phyloP scores from a whole-genome alignment of 73 alveolate species.

The Paramecium pentaurelia region DNA sequence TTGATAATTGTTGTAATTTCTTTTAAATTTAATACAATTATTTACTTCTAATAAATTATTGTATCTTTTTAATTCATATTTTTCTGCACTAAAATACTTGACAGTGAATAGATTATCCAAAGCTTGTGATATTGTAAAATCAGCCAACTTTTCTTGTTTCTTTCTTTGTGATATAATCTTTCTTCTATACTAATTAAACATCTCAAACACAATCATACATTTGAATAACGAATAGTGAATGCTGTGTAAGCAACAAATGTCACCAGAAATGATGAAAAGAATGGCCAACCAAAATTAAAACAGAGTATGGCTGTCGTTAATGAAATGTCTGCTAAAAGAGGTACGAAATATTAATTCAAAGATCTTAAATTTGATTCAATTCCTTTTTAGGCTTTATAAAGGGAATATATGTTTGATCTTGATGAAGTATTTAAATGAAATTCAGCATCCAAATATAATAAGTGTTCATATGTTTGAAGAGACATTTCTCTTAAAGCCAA shows the following conservation, averaged over 20 bases:
- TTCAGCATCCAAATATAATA: slow-evolving; percentile 30
- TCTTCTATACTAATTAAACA: slow-evolving; percentile 59
- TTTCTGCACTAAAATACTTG: slow-evolving; percentile 78
- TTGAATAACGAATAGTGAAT: background rate
- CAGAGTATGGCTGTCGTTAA: background rate
- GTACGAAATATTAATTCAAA: slow-evolving; percentile 22
- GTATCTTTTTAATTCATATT: slow-evolving; percentile 71
- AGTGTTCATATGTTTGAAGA: slow-evolving; percentile 38
- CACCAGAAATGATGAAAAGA: background rate
- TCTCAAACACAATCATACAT: background rate
- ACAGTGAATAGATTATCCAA: slow-evolving; percentile 81
- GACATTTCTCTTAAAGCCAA: slow-evolving; percentile 52
- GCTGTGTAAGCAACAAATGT: slow-evolving; percentile 19
- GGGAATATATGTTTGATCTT: slow-evolving; percentile 23
- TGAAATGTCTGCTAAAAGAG: slow-evolving; percentile 34
- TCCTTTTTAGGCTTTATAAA: slow-evolving; percentile 36
- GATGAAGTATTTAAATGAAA: background rate
- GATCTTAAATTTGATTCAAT: slow-evolving; percentile 42
- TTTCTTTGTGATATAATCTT: slow-evolving; percentile 65
- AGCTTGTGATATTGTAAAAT: slow-evolving; percentile 77
- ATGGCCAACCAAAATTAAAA: slow-evolving; percentile 21
- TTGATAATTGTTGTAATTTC: slow-evolving; percentile 54
- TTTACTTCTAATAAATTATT: slow-evolving; percentile 19
- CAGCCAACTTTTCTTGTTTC: slow-evolving; percentile 70
- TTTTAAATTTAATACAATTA: background rate